A percentile compares a stretch with the other conserved stretches of the same genome.
Conservation (phyloP, 441 rosid species). For the Populus tomentosa region DNA sequence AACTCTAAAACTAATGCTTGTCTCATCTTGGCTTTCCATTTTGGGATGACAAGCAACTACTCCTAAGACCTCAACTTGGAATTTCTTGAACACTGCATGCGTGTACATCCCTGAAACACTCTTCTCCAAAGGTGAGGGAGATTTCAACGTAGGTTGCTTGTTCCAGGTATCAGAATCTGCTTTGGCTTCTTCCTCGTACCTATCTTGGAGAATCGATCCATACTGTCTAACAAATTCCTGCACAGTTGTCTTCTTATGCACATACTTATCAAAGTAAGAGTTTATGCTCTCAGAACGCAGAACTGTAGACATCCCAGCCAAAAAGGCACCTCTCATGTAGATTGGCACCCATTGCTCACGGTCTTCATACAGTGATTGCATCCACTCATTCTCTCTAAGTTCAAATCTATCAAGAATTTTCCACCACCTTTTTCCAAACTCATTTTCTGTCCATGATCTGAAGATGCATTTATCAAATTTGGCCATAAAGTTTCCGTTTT, state of each 20-base stretch:
- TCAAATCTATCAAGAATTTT: conserved; percentile 65
- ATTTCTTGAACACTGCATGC: conserved; percentile 72
- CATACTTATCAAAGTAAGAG: conserved; percentile 67
- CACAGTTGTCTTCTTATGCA: conserved; percentile 78
- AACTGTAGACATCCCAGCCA: conserved; percentile 79
- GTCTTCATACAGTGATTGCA: conserved; percentile 64
- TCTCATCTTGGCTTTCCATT: conserved; percentile 70
- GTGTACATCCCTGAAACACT: conserved; percentile 72
- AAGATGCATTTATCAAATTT: conserved; percentile 83
- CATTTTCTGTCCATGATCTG: conserved; percentile 80
- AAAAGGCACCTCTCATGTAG: conserved; percentile 52
- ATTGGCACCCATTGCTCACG: conserved; percentile 71
- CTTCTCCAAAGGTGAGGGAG: conserved; percentile 90
- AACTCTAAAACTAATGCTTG: conserved; percentile 50
- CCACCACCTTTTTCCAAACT: conserved; percentile 75
- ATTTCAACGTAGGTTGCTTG: conserved; percentile 66
- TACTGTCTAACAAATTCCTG: conserved; percentile 75
- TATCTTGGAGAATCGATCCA: conserved; percentile 61
- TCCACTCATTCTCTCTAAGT: conserved; percentile 58
- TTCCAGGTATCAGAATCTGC: conserved; percentile 86
- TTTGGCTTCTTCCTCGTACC: conserved; percentile 86
- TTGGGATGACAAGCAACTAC: conserved; percentile 88
- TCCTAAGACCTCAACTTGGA: conserved; percentile 80
- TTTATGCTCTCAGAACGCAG: conserved; percentile 75
- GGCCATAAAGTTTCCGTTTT: conserved; percentile 52